A percentile compares a stretch with the other conserved stretches of the same genome.
Evolutionary conservation across 495 filamentous ascomycete genomes (phyloP).

Genomic region (Podospora sp.): DNA sequence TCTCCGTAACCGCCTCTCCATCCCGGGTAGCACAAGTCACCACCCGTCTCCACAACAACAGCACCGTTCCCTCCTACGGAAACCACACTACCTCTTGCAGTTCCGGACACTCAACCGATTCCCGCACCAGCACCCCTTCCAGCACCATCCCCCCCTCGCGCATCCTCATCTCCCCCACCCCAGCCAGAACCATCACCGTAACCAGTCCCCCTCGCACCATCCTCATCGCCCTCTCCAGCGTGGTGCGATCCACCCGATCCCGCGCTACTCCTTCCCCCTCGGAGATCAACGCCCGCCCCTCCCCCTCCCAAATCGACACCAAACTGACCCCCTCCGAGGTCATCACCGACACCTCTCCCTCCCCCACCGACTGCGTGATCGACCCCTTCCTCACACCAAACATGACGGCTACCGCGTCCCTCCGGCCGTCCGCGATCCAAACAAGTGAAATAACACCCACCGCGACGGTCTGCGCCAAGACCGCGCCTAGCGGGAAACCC

Average conservation of each 20-base stretch:
- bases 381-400: conserved; percentile 16
- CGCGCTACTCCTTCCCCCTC: neutral
- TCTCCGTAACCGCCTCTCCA: conserved; percentile 13
- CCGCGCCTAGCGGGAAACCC: conserved; percentile 19
- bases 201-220: neutral
- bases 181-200: neutral
- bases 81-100: neutral
- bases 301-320: neutral
- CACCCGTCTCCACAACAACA: neutral
- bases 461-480: conserved; percentile 19
- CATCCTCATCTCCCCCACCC: neutral
- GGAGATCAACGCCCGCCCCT: neutral
- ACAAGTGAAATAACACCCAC: conserved; percentile 12
- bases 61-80: neutral
- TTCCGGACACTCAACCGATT: neutral
- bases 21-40: neutral
- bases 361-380: conserved; percentile 19
- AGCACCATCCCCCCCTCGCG: neutral
- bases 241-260: neutral
- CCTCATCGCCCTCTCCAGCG: conserved; percentile 1
- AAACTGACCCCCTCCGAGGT: neutral
- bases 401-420: neutral
- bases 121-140: neutral
- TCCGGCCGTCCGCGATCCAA: neutral
- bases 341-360: neutral